These are phyloP conservation scores for Agaricus sinodeliciosus DNA, from an alignment of 768 basidiomycete genomes.

Conservation along the genomic window DNA sequence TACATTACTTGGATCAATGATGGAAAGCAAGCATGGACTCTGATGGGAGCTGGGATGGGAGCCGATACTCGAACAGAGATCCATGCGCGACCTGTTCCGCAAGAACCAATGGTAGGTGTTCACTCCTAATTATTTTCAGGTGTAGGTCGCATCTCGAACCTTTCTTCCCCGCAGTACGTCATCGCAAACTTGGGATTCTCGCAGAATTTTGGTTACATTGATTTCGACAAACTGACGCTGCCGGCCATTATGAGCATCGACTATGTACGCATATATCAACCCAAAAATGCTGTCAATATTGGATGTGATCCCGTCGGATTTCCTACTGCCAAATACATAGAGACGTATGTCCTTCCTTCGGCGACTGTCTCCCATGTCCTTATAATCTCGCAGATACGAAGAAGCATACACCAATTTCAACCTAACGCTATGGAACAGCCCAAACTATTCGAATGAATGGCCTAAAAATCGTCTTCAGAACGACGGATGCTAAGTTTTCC, in stretches of 20 bases:
- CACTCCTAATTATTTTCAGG: conserved; percentile 22
- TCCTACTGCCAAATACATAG: conserved; percentile 75
- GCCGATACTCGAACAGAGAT: conserved; percentile 49
- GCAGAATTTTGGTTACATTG: conserved; percentile 58
- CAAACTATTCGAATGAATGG: conserved; percentile 26
- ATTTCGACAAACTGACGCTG: conserved; percentile 47
- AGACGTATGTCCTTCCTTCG: conserved; percentile 37
- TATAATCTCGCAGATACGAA: conserved; percentile 21
- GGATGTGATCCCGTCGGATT: conserved; percentile 67
- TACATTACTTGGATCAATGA: conserved; percentile 79
- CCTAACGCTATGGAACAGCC: conserved; percentile 29
- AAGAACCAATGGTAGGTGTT: conserved; percentile 61
- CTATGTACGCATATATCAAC: conserved; percentile 75
- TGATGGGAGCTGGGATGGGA: conserved; percentile 50
- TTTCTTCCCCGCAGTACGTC: conserved; percentile 41
- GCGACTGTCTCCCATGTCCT: background rate
- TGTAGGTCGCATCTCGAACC: background rate
- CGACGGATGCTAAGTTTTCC: conserved; percentile 7
- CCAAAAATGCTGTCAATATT: conserved; percentile 38
- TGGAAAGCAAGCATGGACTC: conserved; percentile 56
- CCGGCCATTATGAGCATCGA: conserved; percentile 67
- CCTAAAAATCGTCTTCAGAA: conserved; percentile 31
- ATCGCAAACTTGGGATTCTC: conserved; percentile 70
- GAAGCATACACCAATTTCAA: conserved; percentile 37
- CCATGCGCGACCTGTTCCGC: conserved; percentile 48